A percentile compares a stretch with the other conserved stretches of the same genome.
Conservation (phyloP, 1,284 basidiomycete genomes). For the Ceratobasidium sp. region DNA sequence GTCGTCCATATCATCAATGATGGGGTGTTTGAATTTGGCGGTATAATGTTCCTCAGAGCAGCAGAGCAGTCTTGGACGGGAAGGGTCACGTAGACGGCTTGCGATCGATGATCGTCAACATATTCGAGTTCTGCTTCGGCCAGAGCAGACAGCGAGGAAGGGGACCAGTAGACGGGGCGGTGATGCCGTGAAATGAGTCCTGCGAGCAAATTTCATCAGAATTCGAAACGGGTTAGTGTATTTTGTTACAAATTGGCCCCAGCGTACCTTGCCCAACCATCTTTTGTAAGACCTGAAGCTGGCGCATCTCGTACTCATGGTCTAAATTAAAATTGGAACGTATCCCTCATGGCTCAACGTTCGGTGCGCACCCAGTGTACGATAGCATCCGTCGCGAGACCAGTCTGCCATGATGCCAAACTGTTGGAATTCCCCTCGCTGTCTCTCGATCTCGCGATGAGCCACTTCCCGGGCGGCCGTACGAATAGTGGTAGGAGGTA, state of each 20-base stretch:
- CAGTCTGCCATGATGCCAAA: constrained; percentile 97
- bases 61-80: constrained; percentile 52
- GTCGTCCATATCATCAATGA: constrained; percentile 96
- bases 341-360: constrained; percentile 20
- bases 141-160: constrained; percentile 92
- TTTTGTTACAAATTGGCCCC: not conserved
- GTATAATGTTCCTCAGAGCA: constrained; percentile 48
- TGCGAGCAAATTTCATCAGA: constrained; percentile 52
- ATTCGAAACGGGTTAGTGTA: too few relatives aligned
- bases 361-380: constrained; percentile 78
- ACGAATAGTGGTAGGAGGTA: constrained; percentile 77
- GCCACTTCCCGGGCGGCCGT: constrained; percentile 81
- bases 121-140: constrained; percentile 97
- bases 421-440: constrained; percentile 84
- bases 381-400: constrained; percentile 82
- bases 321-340: constrained; percentile 64
- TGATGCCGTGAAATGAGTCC: constrained; percentile 89
- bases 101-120: constrained; percentile 88
- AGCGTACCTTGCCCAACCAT: constrained; percentile 86
- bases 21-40: constrained; percentile 52
- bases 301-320: constrained; percentile 88
- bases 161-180: constrained; percentile 95
- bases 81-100: constrained; percentile 90
- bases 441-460: constrained; percentile 78
- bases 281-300: constrained; percentile 86